phyloP scores from a whole-genome alignment of 2,329 filamentous ascomycete species.

The Metarhizium anisopliae region DNA sequence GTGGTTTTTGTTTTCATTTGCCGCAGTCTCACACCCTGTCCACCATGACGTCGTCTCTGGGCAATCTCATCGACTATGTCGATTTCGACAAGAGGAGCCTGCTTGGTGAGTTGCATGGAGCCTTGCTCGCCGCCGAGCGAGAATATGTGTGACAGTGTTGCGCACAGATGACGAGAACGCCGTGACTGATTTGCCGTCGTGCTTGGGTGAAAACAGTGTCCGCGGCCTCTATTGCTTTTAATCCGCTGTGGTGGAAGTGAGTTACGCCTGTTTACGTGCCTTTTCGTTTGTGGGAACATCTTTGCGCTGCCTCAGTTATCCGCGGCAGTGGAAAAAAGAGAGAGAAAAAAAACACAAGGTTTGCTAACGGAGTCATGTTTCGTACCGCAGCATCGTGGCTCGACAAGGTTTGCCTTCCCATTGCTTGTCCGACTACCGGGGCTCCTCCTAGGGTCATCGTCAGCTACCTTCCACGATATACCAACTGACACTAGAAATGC shows the following conservation, averaged over 20 bases:
- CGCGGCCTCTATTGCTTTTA: constrained; percentile 77
- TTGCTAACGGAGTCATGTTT: constrained; percentile 1
- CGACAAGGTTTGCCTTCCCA: constrained; percentile 53
- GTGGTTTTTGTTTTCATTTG: neutral
- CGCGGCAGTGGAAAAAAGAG: neutral
- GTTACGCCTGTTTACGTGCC: constrained; percentile 25
- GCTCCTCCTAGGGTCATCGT: neutral
- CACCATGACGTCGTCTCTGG: constrained; percentile 30
- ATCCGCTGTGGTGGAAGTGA: constrained; percentile 99
- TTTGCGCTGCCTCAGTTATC: neutral
- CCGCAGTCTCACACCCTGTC: neutral
- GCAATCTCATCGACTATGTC: constrained; percentile 51
- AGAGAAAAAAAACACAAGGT: too few species aligned
- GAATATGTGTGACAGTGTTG: neutral
- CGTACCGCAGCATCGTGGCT: constrained; percentile 59
- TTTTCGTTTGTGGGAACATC: neutral
- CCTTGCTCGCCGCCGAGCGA: neutral
- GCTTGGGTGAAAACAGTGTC: constrained; percentile 49
- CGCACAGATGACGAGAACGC: neutral
- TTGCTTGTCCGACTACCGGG: neutral
- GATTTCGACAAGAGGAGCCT: constrained; percentile 61
- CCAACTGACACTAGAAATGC: constrained; percentile 8
- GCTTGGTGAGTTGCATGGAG: constrained; percentile 41
- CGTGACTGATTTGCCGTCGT: constrained; percentile 4
- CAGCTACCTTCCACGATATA: constrained; percentile 11